Conservation (phyloP, 352 stramenopile genomes). For the Pythium biforme region DNA sequence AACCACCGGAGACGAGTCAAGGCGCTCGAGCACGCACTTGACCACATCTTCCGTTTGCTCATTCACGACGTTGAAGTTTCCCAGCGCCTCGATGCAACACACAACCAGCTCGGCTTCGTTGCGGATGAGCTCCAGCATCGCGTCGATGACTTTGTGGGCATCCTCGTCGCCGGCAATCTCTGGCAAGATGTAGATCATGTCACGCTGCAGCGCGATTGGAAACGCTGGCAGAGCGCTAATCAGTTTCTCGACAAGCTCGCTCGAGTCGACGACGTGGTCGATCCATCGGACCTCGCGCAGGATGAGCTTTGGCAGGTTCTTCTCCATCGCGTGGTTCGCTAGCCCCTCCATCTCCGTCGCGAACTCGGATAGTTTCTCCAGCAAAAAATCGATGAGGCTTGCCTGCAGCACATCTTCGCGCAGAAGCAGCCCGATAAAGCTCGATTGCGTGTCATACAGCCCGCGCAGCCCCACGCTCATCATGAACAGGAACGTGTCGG, state of each 20-base stretch:
- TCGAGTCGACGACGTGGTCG: slow-evolving; percentile 45
- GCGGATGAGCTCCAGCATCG: slow-evolving; percentile 56
- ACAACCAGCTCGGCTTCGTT: slow-evolving; percentile 47
- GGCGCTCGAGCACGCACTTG: slow-evolving; percentile 42
- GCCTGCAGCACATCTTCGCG: slow-evolving; percentile 50
- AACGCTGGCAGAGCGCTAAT: slow-evolving; percentile 46
- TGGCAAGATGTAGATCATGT: slow-evolving; percentile 68
- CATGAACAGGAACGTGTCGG: slow-evolving; percentile 45
- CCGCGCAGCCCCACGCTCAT: slow-evolving; percentile 44
- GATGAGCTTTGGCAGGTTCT: slow-evolving; percentile 59
- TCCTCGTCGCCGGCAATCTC: slow-evolving; percentile 60
- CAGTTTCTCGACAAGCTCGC: slow-evolving; percentile 52
- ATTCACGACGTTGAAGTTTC: slow-evolving; percentile 57
- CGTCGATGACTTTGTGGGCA: slow-evolving; percentile 38
- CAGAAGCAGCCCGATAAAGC: slow-evolving; percentile 56
- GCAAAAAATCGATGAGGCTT: slow-evolving; percentile 42
- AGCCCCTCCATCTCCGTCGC: slow-evolving; percentile 33
- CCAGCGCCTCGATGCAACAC: slow-evolving; percentile 56
- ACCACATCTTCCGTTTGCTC: slow-evolving; percentile 41
- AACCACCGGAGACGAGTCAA: slow-evolving; percentile 44
- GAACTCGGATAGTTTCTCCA: slow-evolving; percentile 56
- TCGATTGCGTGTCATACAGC: slow-evolving; percentile 42
- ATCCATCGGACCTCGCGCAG: slow-evolving; percentile 66
- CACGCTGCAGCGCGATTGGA: slow-evolving; percentile 42
- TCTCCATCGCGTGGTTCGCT: slow-evolving; percentile 33